A percentile compares a stretch with the other conserved stretches of the same genome.
Evolutionary conservation across 441 rosid species (phyloP).

Genomic region (Adansonia rubrostipa): DNA sequence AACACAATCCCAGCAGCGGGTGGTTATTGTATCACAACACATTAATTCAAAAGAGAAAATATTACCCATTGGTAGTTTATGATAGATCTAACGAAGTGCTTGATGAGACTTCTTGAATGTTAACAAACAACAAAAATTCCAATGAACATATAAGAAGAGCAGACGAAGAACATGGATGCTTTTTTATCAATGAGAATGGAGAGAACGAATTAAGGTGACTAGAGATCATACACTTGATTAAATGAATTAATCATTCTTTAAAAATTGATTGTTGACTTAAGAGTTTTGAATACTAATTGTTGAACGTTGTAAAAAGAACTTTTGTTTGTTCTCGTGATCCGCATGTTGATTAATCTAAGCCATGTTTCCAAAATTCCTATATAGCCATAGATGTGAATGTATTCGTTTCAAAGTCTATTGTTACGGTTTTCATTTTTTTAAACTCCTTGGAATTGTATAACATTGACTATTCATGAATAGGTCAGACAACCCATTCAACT

Average conservation of each 20-base stretch:
- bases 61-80: slow-evolving; percentile 2
- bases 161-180: neutral
- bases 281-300: too few relatives aligned
- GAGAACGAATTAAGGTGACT: neutral
- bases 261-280: too few relatives aligned
- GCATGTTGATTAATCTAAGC: neutral
- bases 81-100: neutral
- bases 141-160: neutral
- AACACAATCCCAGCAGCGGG: neutral
- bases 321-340: neutral
- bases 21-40: neutral
- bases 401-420: too few relatives aligned
- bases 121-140: neutral
- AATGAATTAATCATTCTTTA: too few relatives aligned
- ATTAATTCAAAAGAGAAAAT: neutral
- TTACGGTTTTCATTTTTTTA: too few relatives aligned
- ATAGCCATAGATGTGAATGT: too few relatives aligned
- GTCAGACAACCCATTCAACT: too few relatives aligned
- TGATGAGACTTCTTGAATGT: too few relatives aligned
- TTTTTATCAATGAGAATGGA: neutral
- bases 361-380: neutral
- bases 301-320: neutral
- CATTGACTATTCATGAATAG: too few relatives aligned
- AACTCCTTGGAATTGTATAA: too few relatives aligned
- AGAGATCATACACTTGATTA: too few relatives aligned